Conservation (phyloP, 176 grass and related monocot genomes). For the Aegilops longissima region DNA sequence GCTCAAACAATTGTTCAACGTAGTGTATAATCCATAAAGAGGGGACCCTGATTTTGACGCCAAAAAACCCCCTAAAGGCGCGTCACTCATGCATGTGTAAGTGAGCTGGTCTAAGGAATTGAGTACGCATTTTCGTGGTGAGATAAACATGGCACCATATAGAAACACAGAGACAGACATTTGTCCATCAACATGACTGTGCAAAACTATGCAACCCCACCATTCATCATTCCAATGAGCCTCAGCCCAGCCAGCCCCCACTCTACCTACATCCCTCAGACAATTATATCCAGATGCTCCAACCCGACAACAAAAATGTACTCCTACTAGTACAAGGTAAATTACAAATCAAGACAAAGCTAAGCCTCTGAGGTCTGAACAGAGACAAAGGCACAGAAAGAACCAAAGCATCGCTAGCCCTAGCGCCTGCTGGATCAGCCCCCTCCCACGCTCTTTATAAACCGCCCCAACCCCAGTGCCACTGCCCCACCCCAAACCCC, state of each 20-base stretch:
- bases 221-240: conserved; percentile 49
- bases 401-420: conserved; percentile 25
- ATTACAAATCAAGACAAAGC: conserved; percentile 40
- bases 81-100: not conserved
- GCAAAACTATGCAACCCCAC: conserved; percentile 19
- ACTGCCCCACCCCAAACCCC: not conserved
- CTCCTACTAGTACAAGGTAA: conserved; percentile 6
- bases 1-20: no score
- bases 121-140: not conserved
- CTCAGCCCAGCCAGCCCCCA: conserved; percentile 1
- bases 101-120: not conserved
- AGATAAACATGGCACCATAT: not conserved
- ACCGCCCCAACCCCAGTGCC: conserved; percentile 15
- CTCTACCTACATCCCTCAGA: conserved; percentile 13
- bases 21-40: not conserved
- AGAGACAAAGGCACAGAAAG: conserved; percentile 37
- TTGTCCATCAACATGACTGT: conserved; percentile 4
- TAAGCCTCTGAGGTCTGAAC: conserved; percentile 31
- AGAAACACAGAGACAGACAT: not conserved
- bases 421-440: not conserved
- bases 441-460: conserved; percentile 49
- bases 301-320: conserved; percentile 26
- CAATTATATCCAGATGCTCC: conserved; percentile 23
- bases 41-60: not conserved
- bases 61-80: not conserved